phyloP scores from a whole-genome alignment of 768 basidiomycete species.

The Mycena rebaudengoi region DNA sequence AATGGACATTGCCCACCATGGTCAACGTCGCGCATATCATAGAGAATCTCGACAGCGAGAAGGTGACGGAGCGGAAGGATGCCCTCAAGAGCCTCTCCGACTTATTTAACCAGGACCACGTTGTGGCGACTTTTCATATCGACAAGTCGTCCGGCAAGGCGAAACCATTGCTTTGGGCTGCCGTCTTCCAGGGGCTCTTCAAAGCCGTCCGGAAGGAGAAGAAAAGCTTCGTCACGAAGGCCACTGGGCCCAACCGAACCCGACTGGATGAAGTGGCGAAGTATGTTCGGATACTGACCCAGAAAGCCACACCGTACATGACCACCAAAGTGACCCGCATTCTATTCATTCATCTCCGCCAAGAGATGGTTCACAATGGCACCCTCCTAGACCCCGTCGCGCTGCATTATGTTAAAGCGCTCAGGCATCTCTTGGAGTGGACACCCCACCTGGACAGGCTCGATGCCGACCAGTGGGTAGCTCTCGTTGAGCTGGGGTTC shows the following conservation, averaged over 20 bases:
- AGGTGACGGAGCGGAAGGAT: constrained; percentile 75
- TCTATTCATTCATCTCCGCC: constrained; percentile 70
- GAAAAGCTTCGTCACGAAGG: constrained; percentile 50
- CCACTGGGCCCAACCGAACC: constrained; percentile 57
- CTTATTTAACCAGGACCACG: constrained; percentile 58
- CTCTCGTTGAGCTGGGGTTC: constrained; percentile 75
- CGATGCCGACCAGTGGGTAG: constrained; percentile 70
- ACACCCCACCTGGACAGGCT: constrained; percentile 83
- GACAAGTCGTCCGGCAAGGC: constrained; percentile 39
- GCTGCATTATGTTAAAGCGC: constrained; percentile 82
- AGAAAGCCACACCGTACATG: constrained; percentile 64
- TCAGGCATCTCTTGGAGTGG: constrained; percentile 71
- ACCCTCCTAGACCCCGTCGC: constrained; percentile 70
- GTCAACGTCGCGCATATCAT: neutral
- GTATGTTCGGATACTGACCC: constrained; percentile 77
- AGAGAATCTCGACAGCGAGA: constrained; percentile 60
- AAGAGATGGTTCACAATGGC: constrained; percentile 62
- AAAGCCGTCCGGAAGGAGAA: constrained; percentile 71
- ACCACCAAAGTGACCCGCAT: constrained; percentile 62
- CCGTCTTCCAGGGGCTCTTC: constrained; percentile 80
- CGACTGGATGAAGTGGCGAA: constrained; percentile 74
- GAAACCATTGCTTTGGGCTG: constrained; percentile 60
- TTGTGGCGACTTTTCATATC: constrained; percentile 54
- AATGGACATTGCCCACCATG: neutral
- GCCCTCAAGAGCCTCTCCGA: constrained; percentile 62